Percentiles rank a stretch among this genome's conserved stretches.
Conservation (phyloP, 2,329 filamentous ascomycete genomes). For the Tolypocladium tropicale region DNA sequence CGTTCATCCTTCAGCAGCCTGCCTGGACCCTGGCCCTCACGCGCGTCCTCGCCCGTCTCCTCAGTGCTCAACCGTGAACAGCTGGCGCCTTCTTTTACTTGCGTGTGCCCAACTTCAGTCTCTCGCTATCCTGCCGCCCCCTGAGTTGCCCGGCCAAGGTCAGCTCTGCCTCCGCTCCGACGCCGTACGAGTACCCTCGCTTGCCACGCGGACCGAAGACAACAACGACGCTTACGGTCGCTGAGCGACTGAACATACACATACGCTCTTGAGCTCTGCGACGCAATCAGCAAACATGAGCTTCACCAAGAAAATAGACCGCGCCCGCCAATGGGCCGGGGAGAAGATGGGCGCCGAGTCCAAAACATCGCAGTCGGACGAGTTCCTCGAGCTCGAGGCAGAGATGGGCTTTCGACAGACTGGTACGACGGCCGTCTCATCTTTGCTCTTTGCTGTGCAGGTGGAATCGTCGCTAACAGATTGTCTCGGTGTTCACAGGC, state of each 20-base stretch:
- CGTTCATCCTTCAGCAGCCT: not conserved
- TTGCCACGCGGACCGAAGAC: not conserved
- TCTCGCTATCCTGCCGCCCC: not conserved
- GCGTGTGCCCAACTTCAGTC: not conserved
- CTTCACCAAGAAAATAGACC: conserved; percentile 77
- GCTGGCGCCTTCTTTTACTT: not conserved
- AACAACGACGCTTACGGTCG: not conserved
- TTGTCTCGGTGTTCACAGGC: conserved; percentile 37
- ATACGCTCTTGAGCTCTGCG: not conserved
- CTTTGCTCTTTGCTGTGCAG: not conserved
- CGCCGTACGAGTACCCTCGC: not conserved
- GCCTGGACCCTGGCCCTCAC: not conserved
- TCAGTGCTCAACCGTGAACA: not conserved
- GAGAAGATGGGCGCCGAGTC: conserved; percentile 91
- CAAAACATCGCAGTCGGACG: conserved; percentile 77
- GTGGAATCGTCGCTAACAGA: not conserved
- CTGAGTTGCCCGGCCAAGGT: not conserved
- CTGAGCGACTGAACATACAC: not conserved
- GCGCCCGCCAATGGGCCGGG: conserved; percentile 95
- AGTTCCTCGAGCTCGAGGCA: conserved; percentile 81
- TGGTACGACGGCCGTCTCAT: conserved; percentile 41
- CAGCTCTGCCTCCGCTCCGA: not conserved
- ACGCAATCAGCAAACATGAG: conserved; percentile 30
- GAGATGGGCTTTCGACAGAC: conserved; percentile 88
- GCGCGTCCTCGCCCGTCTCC: not conserved